These are phyloP conservation scores for Penicillium sclerotigenum DNA, from an alignment of 2,329 filamentous ascomycete genomes.

Conservation along the genomic window DNA sequence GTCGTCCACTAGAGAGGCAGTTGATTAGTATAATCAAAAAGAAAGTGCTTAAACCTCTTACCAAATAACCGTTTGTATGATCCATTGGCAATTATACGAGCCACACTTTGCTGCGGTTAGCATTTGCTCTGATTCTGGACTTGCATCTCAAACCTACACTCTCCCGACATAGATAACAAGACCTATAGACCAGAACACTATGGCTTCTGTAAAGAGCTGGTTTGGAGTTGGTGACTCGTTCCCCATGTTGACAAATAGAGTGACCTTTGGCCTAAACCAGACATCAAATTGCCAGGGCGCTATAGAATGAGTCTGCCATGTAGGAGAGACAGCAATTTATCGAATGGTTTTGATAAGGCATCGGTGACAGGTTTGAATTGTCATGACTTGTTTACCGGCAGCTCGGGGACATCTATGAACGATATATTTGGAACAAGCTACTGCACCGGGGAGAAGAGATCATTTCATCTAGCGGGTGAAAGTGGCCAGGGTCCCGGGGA, in stretches of 20 bases:
- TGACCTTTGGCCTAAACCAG: not conserved
- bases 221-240: conserved; percentile 29
- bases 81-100: conserved; percentile 29
- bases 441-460: not conserved
- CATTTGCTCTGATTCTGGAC: not conserved
- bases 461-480: conserved; percentile 10
- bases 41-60: conserved; percentile 9
- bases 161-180: conserved; percentile 29
- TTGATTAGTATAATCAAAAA: not conserved
- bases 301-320: conserved; percentile 4
- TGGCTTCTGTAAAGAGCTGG: conserved; percentile 29
- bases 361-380: not conserved
- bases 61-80: conserved; percentile 29
- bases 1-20: conserved; percentile 31
- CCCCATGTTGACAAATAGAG: conserved; percentile 25
- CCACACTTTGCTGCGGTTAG: conserved; percentile 18
- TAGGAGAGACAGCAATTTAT: not conserved
- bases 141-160: conserved; percentile 22
- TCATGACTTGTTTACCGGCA: not conserved
- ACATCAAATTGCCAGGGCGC: not conserved
- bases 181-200: conserved; percentile 32
- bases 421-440: not conserved
- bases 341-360: not conserved
- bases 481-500: not conserved
- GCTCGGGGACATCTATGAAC: not conserved